phyloP scores from a whole-genome alignment of 345 rosid genomes.

The Euphorbia pulcherrima region DNA sequence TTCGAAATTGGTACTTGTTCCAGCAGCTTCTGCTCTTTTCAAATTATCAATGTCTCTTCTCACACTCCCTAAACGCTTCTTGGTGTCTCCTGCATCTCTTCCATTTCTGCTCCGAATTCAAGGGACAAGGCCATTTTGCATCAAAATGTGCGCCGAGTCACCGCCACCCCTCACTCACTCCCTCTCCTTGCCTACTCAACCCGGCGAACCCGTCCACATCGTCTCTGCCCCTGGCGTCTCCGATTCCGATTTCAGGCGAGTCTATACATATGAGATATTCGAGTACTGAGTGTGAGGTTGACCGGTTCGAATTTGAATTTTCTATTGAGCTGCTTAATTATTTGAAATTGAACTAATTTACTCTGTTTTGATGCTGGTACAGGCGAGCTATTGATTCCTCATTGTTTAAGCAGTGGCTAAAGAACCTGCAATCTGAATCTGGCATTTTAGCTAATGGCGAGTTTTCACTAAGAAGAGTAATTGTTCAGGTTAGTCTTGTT shows the following conservation, averaged over 20 bases:
- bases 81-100: background rate
- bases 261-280: background rate
- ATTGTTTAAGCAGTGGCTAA: conserved; percentile 76
- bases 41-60: conserved; percentile 14
- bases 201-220: conserved; percentile 50
- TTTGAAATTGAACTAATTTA: background rate
- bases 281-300: background rate
- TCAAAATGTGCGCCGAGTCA: conserved; percentile 40
- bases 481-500: conserved; percentile 54
- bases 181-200: conserved; percentile 51
- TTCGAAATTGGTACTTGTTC: background rate
- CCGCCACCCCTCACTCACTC: conserved; percentile 35
- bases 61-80: conserved; percentile 27
- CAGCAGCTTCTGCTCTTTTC: background rate
- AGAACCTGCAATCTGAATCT: conserved; percentile 61
- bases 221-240: conserved; percentile 61
- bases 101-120: conserved; percentile 17
- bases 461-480: conserved; percentile 54
- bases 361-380: background rate
- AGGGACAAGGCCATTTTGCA: conserved; percentile 8
- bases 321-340: background rate
- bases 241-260: conserved; percentile 62
- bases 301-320: background rate
- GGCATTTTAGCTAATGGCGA: conserved; percentile 66
- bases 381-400: conserved; percentile 72